These are phyloP conservation scores for Prunus mira DNA, from an alignment of 306 rosid genomes.

Conservation along the genomic window DNA sequence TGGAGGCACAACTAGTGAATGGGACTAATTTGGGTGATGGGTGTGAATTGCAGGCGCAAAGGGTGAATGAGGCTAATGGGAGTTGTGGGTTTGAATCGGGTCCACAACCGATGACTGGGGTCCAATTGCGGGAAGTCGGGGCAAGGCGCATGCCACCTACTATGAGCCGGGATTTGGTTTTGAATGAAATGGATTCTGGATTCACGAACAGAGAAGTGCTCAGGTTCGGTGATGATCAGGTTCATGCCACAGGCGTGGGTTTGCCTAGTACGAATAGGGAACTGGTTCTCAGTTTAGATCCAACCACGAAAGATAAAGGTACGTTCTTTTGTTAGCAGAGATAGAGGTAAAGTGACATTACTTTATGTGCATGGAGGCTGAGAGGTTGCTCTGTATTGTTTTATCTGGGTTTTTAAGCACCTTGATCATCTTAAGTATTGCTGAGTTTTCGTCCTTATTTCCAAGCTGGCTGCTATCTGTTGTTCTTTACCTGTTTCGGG, in stretches of 20 bases:
- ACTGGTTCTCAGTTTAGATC: conserved; percentile 17
- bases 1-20: not conserved
- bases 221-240: conserved; percentile 12
- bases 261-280: conserved; percentile 18
- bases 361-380: not conserved
- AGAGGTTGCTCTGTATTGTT: not conserved
- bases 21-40: not conserved
- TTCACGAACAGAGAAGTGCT: conserved; percentile 17
- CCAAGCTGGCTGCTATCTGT: not conserved
- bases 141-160: conserved; percentile 9
- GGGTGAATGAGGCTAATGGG: not conserved
- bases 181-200: conserved; percentile 1
- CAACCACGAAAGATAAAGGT: conserved; percentile 35
- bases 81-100: not conserved
- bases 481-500: not conserved
- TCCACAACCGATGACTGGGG: not conserved
- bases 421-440: not conserved
- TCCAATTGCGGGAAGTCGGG: not conserved
- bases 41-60: not conserved
- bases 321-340: not conserved
- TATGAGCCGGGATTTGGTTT: not conserved
- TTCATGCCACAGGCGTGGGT: conserved; percentile 8
- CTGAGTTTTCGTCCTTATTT: not conserved
- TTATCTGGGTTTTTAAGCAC: not conserved
- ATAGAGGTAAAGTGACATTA: not conserved